Base-by-base conservation (phyloP, 495 filamentous ascomycete species). In the Patellaria atrata region DNA sequence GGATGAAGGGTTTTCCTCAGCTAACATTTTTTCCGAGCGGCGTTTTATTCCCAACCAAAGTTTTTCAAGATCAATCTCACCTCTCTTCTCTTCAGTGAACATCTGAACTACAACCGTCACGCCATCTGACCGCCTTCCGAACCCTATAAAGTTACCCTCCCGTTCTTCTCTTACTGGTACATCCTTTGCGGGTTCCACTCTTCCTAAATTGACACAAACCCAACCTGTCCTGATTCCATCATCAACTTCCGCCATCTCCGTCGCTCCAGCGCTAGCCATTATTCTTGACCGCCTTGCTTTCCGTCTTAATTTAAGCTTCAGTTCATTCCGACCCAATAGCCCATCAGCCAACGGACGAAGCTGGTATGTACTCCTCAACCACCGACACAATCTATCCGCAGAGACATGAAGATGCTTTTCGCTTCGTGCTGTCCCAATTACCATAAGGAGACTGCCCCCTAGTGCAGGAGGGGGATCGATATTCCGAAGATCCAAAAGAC, bases 341-440 rank as follows among this genome's bases (percentile, higher is more conserved):
- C 89, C 89, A 53, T 94, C 91, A 0, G 89, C 84, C 41, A 74
- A 66, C 3, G 87, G 81, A 3, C 60, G 44, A 8, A 94, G 57
- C 33, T 75, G 73, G 51, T 79, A 73, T 25, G 64, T 63, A 22
- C 64, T 75, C 35, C 91, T 67, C 26, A 94, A 57, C 81, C 81
- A 96, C 37, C 87, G 69, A 40, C 85, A 84, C 14, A 91, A 65
- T 18, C 82, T 73, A 51, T 92, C 86, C 3, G 89, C 84, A 2
- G 85, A 87, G 14, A 91, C 81, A 47, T 94, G 85, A 17, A 96
- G 59, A 61, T 97, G 91, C 37, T 83, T 86, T 46, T 94, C 82
- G 40, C 82, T 87, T 30, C 91, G 76, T 14, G 87, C 83, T 12
- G 83, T 91, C n/a, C 82, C 86, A 41, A 96, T 63, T 23, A 96